These are phyloP conservation scores for Gypsophila paniculata DNA, from an alignment of 179 eudicot genomes.

Conservation along the genomic window DNA sequence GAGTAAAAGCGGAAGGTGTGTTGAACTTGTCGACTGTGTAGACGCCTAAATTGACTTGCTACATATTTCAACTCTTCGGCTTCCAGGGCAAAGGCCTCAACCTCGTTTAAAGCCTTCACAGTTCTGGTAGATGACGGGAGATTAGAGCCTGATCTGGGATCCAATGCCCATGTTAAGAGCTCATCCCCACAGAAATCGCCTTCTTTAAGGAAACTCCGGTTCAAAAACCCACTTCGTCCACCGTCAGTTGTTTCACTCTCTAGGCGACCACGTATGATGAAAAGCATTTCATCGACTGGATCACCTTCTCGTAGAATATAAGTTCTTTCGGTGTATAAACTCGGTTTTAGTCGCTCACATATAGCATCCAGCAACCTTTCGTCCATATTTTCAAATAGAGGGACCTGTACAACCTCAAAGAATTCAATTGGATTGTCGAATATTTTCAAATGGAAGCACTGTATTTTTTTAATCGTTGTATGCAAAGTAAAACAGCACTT, in stretches of 20 bases:
- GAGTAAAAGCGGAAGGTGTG: constrained; percentile 89
- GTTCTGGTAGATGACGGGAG: constrained; percentile 90
- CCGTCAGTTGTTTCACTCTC: constrained; percentile 90
- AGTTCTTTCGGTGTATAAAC: constrained; percentile 62
- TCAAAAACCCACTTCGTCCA: constrained; percentile 80
- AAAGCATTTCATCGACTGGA: constrained; percentile 90
- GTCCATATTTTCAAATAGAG: constrained; percentile 85
- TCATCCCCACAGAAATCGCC: constrained; percentile 90
- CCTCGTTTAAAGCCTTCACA: constrained; percentile 71
- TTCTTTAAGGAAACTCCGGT: constrained; percentile 73
- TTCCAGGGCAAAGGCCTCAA: constrained; percentile 76
- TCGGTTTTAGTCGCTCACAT: constrained; percentile 81
- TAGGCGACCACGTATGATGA: constrained; percentile 89
- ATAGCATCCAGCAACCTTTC: constrained; percentile 85
- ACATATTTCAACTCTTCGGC: constrained; percentile 86
- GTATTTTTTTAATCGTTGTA: too few species aligned
- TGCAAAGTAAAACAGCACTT: too few species aligned
- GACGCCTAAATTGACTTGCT: constrained; percentile 82
- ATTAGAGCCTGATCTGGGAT: constrained; percentile 78
- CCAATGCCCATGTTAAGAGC: constrained; percentile 86
- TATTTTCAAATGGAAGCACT: too few species aligned
- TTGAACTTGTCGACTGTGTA: constrained; percentile 87
- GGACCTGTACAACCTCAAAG: constrained; percentile 43
- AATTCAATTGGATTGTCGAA: neutral
- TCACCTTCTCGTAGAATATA: constrained; percentile 86